These are phyloP conservation scores for Diaporthe capsici DNA, from an alignment of 2,329 filamentous ascomycete species.

Conservation along the genomic window DNA sequence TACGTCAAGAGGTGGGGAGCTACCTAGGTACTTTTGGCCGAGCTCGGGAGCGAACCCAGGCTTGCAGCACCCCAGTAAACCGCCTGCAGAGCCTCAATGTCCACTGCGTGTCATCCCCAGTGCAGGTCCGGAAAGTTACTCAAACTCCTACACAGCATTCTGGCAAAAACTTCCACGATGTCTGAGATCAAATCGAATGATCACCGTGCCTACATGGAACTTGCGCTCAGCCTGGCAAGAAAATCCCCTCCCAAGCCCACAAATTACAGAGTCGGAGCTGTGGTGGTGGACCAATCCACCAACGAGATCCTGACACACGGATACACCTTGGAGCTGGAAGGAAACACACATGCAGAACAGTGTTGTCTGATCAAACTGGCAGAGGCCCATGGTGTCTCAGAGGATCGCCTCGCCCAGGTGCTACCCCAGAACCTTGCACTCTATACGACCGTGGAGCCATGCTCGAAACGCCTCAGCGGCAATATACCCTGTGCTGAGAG, in stretches of 20 bases:
- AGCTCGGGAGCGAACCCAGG: slow-evolving; percentile 17
- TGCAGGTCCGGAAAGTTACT: neutral
- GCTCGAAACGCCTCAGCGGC: slow-evolving; percentile 79
- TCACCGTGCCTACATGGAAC: slow-evolving; percentile 70
- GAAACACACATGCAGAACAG: slow-evolving; percentile 98
- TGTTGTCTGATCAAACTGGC: slow-evolving; percentile 86
- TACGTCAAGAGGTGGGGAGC: slow-evolving; percentile 22
- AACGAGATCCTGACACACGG: slow-evolving; percentile 80
- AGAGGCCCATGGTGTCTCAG: slow-evolving; percentile 60
- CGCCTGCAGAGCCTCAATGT: neutral
- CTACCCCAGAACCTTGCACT: slow-evolving; percentile 72
- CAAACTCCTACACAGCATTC: neutral
- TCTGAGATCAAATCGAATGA: slow-evolving; percentile 53
- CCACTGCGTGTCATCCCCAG: neutral
- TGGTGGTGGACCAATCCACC: slow-evolving; percentile 75
- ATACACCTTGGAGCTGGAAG: slow-evolving; percentile 90
- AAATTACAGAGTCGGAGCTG: slow-evolving; percentile 94
- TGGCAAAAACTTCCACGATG: slow-evolving; percentile 18
- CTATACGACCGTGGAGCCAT: slow-evolving; percentile 96
- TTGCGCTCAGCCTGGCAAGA: slow-evolving; percentile 81
- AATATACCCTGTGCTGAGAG: slow-evolving; percentile 85
- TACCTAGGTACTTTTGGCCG: neutral
- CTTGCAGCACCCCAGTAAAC: neutral
- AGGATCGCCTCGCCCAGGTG: slow-evolving; percentile 66
- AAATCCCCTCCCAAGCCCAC: slow-evolving; percentile 88